These are phyloP conservation scores for Penicillium verrucosum DNA, from an alignment of 2,329 filamentous ascomycete species.

Conservation along the genomic window DNA sequence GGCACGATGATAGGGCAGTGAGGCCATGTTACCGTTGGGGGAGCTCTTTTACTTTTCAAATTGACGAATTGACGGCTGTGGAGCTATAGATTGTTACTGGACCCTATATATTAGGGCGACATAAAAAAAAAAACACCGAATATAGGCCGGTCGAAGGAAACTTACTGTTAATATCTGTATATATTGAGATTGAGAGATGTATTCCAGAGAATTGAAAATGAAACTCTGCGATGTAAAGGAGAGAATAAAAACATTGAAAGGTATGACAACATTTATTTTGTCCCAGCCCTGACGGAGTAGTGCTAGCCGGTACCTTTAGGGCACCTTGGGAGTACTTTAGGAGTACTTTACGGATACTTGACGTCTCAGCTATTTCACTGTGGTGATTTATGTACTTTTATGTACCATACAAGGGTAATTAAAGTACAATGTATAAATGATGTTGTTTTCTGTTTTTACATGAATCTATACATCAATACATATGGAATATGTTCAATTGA, in stretches of 20 bases:
- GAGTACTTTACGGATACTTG: not conserved
- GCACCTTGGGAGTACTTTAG: too few species aligned
- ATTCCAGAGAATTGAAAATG: not conserved
- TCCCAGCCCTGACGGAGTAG: conserved; percentile 1
- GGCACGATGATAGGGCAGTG: conserved; percentile 33
- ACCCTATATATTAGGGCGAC: not conserved
- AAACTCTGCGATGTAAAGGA: not conserved
- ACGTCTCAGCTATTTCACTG: fast-evolving
- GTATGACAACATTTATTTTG: conserved; percentile 1
- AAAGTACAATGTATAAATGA: not conserved
- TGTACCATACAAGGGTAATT: not conserved
- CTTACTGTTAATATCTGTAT: not conserved
- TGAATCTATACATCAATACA: not conserved
- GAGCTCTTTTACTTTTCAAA: not conserved
- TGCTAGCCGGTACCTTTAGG: conserved; percentile 8
- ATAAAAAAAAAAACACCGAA: not conserved
- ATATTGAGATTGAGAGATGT: not conserved
- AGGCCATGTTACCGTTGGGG: conserved; percentile 26
- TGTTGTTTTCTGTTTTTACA: too few species aligned
- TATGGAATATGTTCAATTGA: not conserved
- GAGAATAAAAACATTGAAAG: not conserved
- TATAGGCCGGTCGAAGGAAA: not conserved
- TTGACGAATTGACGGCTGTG: not conserved
- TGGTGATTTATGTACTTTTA: not conserved
- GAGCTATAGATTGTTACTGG: not conserved